Conservation (phyloP, 306 rosid species). For the Alnus glutinosa region DNA sequence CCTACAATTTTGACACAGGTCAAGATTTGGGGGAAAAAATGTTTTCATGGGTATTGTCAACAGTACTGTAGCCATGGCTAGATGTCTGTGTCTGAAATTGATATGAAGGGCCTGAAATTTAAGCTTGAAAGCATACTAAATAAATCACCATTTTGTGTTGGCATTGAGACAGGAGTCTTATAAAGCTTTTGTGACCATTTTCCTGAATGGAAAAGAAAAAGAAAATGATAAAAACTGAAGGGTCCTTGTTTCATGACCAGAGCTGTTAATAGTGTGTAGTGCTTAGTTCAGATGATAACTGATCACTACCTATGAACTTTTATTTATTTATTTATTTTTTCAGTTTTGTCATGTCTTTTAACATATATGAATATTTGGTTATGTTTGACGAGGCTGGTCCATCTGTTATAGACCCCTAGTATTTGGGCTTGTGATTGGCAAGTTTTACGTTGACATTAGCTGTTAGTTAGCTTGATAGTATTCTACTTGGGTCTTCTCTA, state of each 20-base stretch:
- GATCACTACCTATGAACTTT: background rate
- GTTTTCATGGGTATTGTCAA: no score
- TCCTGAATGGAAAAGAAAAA: background rate
- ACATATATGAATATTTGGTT: background rate
- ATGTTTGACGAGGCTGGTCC: background rate
- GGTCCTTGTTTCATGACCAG: background rate
- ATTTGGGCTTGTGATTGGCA: slow-evolving; percentile 1
- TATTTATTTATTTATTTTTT: background rate
- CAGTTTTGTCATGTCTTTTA: background rate
- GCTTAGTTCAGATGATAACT: background rate
- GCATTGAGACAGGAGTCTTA: background rate
- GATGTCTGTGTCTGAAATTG: background rate
- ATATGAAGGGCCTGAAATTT: background rate
- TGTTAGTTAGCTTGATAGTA: slow-evolving; percentile 19
- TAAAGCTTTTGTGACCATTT: background rate
- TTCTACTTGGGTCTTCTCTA: slow-evolving; percentile 10
- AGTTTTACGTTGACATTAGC: background rate
- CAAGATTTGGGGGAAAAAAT: background rate
- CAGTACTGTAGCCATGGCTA: background rate
- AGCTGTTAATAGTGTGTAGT: background rate
- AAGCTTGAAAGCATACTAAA: background rate
- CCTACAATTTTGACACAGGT: background rate
- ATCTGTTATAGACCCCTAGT: background rate
- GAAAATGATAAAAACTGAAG: background rate
- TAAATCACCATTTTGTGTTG: background rate